These are phyloP conservation scores for Phytophthora sojae DNA, from an alignment of 352 stramenopile species.

Conservation along the genomic window DNA sequence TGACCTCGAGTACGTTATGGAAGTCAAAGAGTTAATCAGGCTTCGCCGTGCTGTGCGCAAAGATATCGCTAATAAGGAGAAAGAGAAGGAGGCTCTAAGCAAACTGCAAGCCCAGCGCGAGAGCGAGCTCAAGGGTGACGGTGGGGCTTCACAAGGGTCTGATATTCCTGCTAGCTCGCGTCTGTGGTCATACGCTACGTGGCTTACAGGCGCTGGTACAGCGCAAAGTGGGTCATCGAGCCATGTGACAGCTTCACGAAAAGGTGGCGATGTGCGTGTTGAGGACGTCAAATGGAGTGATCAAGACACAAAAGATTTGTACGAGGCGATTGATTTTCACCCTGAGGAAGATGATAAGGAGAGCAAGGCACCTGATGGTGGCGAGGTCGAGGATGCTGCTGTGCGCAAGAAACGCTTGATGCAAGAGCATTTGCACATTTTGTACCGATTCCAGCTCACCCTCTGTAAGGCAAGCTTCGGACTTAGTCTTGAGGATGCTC, in stretches of 20 bases:
- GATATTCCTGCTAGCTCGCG: constrained; percentile 48
- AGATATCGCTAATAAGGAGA: constrained; percentile 50
- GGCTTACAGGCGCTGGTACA: constrained; percentile 52
- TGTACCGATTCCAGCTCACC: constrained; percentile 80
- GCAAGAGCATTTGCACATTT: constrained; percentile 70
- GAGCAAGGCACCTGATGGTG: constrained; percentile 22
- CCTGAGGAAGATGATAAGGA: constrained; percentile 49
- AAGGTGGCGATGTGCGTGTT: constrained; percentile 27
- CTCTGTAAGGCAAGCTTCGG: constrained; percentile 63
- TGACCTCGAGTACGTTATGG: constrained; percentile 71
- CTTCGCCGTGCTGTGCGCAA: constrained; percentile 63
- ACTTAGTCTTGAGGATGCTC: constrained; percentile 52
- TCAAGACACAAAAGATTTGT: constrained; percentile 84
- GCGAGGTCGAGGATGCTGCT: constrained; percentile 30
- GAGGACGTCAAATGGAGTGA: constrained; percentile 84
- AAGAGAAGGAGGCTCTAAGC: constrained; percentile 40
- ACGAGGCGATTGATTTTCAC: constrained; percentile 85
- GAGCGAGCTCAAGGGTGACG: constrained; percentile 14
- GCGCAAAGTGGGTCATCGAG: constrained; percentile 19
- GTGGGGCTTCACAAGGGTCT: constrained; percentile 14
- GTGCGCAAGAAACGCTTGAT: constrained; percentile 30
- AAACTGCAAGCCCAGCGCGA: constrained; percentile 42
- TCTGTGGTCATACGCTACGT: constrained; percentile 81
- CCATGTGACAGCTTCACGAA: background rate
- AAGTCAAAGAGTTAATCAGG: constrained; percentile 76